Percentiles rank a stretch among this genome's conserved stretches.
Evolutionary conservation across 202 grass and related monocot species (phyloP).

Genomic region (Miscanthus sacchariflorus): DNA sequence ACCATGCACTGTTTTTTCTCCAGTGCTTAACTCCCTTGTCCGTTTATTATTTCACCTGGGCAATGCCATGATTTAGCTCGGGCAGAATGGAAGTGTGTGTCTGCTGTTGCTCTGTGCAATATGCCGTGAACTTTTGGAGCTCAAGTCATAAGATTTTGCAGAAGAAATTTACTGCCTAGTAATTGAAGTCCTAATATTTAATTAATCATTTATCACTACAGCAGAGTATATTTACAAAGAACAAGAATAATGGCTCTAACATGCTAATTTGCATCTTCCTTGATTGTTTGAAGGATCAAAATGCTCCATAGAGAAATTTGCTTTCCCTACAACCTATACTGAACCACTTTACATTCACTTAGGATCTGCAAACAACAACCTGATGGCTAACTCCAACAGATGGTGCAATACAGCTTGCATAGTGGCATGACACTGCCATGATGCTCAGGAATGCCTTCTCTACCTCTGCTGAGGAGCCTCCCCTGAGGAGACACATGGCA

Average conservation of each 20-base stretch:
- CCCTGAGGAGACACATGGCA: conserved; percentile 45
- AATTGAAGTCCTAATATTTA: too few species aligned
- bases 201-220: too few species aligned
- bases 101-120: neutral
- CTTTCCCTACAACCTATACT: neutral
- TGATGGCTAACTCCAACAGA: conserved; percentile 15
- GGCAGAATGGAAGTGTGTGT: neutral
- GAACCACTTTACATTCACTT: conserved; percentile 8
- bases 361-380: conserved; percentile 28
- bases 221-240: too few species aligned
- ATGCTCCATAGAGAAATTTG: neutral
- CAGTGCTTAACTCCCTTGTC: conserved; percentile 9
- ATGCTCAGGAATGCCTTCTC: conserved; percentile 36
- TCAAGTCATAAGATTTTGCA: neutral
- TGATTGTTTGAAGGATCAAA: too few species aligned
- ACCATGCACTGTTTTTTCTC: neutral
- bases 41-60: neutral
- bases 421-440: conserved; percentile 32
- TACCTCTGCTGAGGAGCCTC: conserved; percentile 40
- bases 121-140: conserved; percentile 2
- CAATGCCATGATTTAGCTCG: neutral
- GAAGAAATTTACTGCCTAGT: neutral
- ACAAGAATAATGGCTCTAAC: too few species aligned
- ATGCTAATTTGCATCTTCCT: too few species aligned
- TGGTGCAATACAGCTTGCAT: neutral